These are phyloP conservation scores for Neltuma alba DNA, from an alignment of 306 rosid genomes.

Conservation along the genomic window DNA sequence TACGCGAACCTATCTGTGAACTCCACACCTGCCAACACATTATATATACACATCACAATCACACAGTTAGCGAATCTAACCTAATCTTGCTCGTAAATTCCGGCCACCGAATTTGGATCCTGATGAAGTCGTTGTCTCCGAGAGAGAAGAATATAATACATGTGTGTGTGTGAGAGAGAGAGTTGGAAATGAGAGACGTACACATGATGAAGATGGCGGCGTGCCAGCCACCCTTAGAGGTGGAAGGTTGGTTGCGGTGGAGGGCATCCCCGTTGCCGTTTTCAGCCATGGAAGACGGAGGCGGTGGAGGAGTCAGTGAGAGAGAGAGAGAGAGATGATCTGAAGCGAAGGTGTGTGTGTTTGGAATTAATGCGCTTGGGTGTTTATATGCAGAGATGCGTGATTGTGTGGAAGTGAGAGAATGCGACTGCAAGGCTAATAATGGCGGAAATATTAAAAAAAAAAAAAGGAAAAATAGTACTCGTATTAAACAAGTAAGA, in stretches of 20 bases:
- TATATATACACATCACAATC: too few species aligned
- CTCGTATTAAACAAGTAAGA: too few species aligned
- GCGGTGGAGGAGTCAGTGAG: background rate
- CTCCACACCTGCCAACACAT: constrained; percentile 40
- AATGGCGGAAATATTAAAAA: background rate
- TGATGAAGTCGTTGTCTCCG: background rate
- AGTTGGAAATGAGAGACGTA: constrained; percentile 20
- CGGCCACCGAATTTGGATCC: too few species aligned
- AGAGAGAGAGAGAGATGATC: too few species aligned
- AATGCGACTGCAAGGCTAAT: background rate
- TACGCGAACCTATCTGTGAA: constrained; percentile 56
- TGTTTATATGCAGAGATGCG: background rate
- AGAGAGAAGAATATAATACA: background rate
- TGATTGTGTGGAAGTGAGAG: background rate
- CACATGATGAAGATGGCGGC: constrained; percentile 61
- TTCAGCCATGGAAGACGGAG: constrained; percentile 32
- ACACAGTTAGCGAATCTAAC: background rate
- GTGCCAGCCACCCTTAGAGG: constrained; percentile 48
- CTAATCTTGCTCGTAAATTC: background rate
- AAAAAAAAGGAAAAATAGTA: too few species aligned
- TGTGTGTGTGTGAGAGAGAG: too few species aligned
- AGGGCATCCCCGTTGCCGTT: constrained; percentile 34
- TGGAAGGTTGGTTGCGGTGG: constrained; percentile 14
- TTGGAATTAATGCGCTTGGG: too few species aligned
- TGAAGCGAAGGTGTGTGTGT: background rate